Evolutionary conservation across 768 basidiomycete genomes (phyloP).

Genomic region (Myochromella boudieri): DNA sequence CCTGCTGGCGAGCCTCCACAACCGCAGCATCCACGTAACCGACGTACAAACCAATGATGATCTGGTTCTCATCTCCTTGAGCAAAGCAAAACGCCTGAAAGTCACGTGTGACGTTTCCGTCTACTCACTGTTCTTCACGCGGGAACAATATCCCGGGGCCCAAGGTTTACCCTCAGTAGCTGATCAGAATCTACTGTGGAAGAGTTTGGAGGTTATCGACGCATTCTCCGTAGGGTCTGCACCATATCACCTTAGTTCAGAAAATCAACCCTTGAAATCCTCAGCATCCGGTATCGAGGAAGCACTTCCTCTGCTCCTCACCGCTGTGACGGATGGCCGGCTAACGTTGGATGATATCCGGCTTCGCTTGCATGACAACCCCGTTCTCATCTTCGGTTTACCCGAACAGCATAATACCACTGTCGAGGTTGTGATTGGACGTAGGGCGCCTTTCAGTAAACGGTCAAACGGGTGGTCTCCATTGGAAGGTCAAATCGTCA

Average conservation of each 20-base stretch:
- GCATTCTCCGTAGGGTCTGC: conserved; percentile 87
- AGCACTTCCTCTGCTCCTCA: conserved; percentile 82
- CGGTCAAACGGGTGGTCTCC: conserved; percentile 78
- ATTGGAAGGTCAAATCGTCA: conserved; percentile 56
- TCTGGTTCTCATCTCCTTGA: conserved; percentile 84
- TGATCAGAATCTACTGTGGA: conserved; percentile 86
- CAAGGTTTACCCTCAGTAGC: conserved; percentile 65
- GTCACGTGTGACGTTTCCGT: conserved; percentile 97
- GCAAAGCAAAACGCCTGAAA: conserved; percentile 90
- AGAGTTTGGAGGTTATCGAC: conserved; percentile 80
- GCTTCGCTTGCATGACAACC: conserved; percentile 87
- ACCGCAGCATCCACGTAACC: conserved; percentile 85
- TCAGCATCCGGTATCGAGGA: conserved; percentile 84
- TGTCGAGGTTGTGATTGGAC: conserved; percentile 90
- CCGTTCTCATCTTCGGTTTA: conserved; percentile 86
- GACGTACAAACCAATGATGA: conserved; percentile 88
- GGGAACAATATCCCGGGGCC: conserved; percentile 67
- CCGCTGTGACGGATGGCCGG: conserved; percentile 77
- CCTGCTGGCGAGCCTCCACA: conserved; percentile 90
- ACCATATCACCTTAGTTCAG: conserved; percentile 73
- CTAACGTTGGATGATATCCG: conserved; percentile 84
- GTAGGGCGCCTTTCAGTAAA: conserved; percentile 57
- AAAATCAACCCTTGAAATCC: conserved; percentile 59
- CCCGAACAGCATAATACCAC: conserved; percentile 84
- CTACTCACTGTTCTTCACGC: conserved; percentile 86